phyloP scores from a whole-genome alignment of 2,329 filamentous ascomycete species.

The Thelonectria olida region DNA sequence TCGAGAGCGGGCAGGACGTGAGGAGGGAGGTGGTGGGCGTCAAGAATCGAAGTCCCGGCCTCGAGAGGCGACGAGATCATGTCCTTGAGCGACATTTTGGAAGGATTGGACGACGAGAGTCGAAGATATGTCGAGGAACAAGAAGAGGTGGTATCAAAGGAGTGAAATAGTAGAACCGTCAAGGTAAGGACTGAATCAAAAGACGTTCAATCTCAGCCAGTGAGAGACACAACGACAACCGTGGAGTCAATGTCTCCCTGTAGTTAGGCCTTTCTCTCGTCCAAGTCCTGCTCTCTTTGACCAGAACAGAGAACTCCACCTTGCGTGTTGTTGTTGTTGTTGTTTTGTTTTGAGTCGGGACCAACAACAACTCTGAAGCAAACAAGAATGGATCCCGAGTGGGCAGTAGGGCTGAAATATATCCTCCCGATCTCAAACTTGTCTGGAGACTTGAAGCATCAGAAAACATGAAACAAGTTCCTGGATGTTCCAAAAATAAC shows the following conservation, averaged over 20 bases:
- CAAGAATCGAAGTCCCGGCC: conserved; percentile 67
- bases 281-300: background rate
- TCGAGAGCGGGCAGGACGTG: conserved; percentile 65
- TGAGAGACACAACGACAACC: too few relatives aligned
- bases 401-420: background rate
- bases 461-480: background rate
- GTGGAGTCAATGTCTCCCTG: too few relatives aligned
- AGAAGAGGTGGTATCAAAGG: background rate
- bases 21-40: conserved; percentile 66
- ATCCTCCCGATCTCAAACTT: background rate
- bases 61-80: conserved; percentile 71
- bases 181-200: background rate
- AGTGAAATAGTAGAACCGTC: background rate
- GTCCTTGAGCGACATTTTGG: conserved; percentile 59
- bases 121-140: background rate
- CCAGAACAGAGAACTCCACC: background rate
- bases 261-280: background rate
- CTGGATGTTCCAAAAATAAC: background rate
- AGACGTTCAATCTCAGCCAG: background rate
- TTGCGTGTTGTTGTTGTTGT: background rate
- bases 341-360: too few relatives aligned
- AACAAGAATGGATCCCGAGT: too few relatives aligned
- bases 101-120: conserved; percentile 6
- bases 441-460: background rate
- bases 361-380: background rate